Evolutionary conservation across 371 early-diverging fungal genomes (phyloP), one percentile per base, ranked within the genome.

Genomic region (Basidiobolus meristosporus): DNA sequence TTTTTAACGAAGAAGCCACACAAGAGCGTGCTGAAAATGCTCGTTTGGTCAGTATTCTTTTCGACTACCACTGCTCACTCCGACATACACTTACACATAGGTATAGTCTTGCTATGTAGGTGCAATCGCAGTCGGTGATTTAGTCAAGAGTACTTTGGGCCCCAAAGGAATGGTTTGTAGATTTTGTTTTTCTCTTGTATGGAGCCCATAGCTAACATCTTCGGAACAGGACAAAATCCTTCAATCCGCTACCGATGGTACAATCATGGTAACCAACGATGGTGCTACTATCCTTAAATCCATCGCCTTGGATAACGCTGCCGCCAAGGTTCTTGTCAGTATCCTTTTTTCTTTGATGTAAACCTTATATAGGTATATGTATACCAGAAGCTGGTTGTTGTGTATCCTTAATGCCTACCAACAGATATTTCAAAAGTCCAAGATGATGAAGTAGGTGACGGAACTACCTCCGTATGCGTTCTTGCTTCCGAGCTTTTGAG

Each of bases 381-480:
- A 16, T 43, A 30, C 23, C 22, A 15, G 41, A 42, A 22, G 7
- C 16, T 10, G 30, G 19, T 33, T 51, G 29, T 14, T 40, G 26
- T 18, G 38, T 39, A 33, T 38, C 36, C 38, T 20, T n/a, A n/a
- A 19, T 10, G 21, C 17, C 11, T 2, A 15, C 10, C 12, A 16
- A 22, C 29, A 63, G 51, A 90, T 66, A 78, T 88, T 41, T 93
- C 98, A 45, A 90, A 96, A 56, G 97, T 91, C 10, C 99, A 99
- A 68, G 99, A 98, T 62, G 95, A 91, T 60, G 98, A 98, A 63
- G 98, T 98, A 18, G 99, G 99, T 41, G 99, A 99, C 63, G 99
- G 99, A 36, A 99, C 99, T 11, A 99, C 99, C 20, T 90, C 96
- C 3, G 98, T 99, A 12, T 91, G 96, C 54, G 93, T 99, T 26